Conservation (phyloP, 495 filamentous ascomycete genomes). For the Hyaloscypha variabilis region DNA sequence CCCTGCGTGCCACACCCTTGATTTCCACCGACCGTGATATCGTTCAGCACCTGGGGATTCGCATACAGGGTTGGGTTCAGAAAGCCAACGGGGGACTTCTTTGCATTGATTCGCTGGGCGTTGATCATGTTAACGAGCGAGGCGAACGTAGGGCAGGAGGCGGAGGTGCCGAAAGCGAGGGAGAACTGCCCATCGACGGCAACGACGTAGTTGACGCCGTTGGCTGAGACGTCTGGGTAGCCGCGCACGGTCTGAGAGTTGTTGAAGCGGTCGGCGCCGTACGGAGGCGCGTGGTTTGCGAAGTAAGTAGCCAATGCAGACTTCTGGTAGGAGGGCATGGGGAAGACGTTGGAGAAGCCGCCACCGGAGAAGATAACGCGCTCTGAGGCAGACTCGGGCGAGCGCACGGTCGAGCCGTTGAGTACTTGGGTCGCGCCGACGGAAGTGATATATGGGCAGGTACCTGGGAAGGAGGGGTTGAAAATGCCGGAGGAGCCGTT, state of each 20-base stretch:
- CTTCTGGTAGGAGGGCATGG: conserved; percentile 59
- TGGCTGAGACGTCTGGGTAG: conserved; percentile 67
- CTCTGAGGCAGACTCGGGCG: conserved; percentile 35
- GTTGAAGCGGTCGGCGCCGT: conserved; percentile 38
- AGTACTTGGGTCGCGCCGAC: conserved; percentile 43
- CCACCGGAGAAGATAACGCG: conserved; percentile 55
- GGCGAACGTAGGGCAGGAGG: conserved; percentile 39
- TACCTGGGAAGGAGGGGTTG: conserved; percentile 29
- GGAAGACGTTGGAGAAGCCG: conserved; percentile 72
- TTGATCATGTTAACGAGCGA: conserved; percentile 62
- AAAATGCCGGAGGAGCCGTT: conserved; percentile 25
- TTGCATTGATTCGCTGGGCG: conserved; percentile 56
- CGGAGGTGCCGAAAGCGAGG: conserved; percentile 55
- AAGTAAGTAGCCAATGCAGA: conserved; percentile 55
- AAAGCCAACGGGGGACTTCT: conserved; percentile 61
- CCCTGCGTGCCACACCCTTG: conserved; percentile 58
- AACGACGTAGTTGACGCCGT: conserved; percentile 60
- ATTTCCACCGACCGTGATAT: conserved; percentile 63
- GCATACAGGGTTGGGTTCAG: conserved; percentile 64
- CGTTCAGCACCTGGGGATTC: conserved; percentile 61
- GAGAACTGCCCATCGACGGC: conserved; percentile 44
- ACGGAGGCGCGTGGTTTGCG: conserved; percentile 40
- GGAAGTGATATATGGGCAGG: conserved; percentile 43
- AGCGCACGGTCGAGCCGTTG: conserved; percentile 29
- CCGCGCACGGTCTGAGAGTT: conserved; percentile 57